A percentile compares a stretch with the other conserved stretches of the same genome.
These are phyloP conservation scores for Talaromyces atroroseus DNA, from an alignment of 2,329 filamentous ascomycete genomes.

Conservation along the genomic window DNA sequence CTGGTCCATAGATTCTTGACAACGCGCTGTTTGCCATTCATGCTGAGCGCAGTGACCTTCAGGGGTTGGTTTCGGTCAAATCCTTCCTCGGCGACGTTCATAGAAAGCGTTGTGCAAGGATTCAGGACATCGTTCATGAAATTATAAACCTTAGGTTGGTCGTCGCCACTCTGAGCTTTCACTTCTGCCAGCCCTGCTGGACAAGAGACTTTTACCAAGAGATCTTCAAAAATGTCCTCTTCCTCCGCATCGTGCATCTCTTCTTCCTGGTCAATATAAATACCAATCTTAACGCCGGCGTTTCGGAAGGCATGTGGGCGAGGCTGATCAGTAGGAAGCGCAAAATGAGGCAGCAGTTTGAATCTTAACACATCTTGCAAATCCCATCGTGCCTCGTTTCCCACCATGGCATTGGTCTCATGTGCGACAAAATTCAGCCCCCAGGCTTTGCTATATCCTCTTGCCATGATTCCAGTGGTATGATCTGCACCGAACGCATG, in stretches of 20 bases:
- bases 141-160: slow-evolving; percentile 13
- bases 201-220: background rate
- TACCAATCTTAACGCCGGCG: background rate
- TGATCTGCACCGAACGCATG: slow-evolving; percentile 33
- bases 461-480: slow-evolving; percentile 30
- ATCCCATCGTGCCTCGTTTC: slow-evolving; percentile 27
- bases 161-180: slow-evolving; percentile 12
- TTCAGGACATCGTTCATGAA: background rate
- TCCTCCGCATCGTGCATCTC: background rate
- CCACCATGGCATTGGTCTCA: slow-evolving; percentile 22
- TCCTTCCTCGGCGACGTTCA: background rate
- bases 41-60: slow-evolving; percentile 29
- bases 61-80: slow-evolving; percentile 23
- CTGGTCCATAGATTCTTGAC: slow-evolving; percentile 22
- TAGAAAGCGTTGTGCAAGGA: background rate
- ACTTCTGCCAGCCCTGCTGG: background rate
- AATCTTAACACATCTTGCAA: slow-evolving; percentile 24
- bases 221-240: background rate
- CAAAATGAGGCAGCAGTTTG: slow-evolving; percentile 18
- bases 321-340: slow-evolving; percentile 22
- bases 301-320: slow-evolving; percentile 15
- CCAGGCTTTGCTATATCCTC: slow-evolving; percentile 42
- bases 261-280: background rate
- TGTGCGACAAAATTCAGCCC: slow-evolving; percentile 37
- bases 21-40: slow-evolving; percentile 36